Base-by-base conservation (phyloP, 2,329 filamentous ascomycete species). In the Byssothecium circinans region DNA sequence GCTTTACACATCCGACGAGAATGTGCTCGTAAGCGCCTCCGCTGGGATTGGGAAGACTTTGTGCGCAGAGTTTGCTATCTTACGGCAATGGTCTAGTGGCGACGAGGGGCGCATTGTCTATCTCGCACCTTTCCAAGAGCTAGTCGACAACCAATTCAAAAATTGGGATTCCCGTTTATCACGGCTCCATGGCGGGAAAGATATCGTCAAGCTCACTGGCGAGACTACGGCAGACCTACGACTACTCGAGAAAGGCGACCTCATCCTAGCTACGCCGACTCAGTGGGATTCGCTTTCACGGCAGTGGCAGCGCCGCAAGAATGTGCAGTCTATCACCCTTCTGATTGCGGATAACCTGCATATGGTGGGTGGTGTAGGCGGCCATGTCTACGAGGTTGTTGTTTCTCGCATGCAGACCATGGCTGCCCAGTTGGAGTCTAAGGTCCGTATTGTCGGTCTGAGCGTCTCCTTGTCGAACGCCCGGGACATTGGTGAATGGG, bases 361-460 rank as follows among this genome's bases (percentile, higher is more conserved):
- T 67, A 86, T 97, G 77, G 79, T 99, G 23, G 94, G 92, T 50
- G 91, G 91, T 12, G 83, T 86, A 42, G 81, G 84, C 54, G 95
- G 94, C 23, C 95, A 92, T 68, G 81, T 95, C 23, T 99, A 99
- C 71, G 94, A 99, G 76, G 88, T 94, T 43, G 86, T 99, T 43
- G 89, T 99, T n/a, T 96, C 94, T 52, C 87, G 94, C 43, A 96
- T 97, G 88, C 91, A 96, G 68, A 94, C 94, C 55, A 96, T 99
- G 67, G 87, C 90, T 49, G 86, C 89, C 1, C 90, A 96, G 68
- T 87, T 89, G 0, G 88, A 95, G 69, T 84, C 87, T 32, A 84
- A 87, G 8, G 81, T 97, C 75, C 86, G 94, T 42, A 92, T 97
- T 38, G 75, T 99, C 44, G 94, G 91, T 2, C 75, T 99, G 50